Evolutionary conservation across 208 protist species (phyloP), one percentile per base, ranked within the genome.

Genomic region (Trypanosoma cruzi): DNA sequence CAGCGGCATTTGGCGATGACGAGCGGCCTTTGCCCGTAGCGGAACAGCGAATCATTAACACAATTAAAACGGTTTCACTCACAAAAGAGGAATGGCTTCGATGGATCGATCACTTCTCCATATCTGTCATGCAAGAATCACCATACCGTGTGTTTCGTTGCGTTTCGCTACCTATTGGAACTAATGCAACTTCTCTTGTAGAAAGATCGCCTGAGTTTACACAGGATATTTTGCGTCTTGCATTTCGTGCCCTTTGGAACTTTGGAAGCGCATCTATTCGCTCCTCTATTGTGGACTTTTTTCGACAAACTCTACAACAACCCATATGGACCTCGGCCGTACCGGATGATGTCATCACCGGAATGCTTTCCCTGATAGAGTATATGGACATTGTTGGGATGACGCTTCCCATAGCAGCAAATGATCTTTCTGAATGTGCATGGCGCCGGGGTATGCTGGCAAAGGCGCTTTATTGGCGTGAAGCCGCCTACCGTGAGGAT

Each of bases 321-420:
- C 77, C 86, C 7, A 85, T 93, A 77, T 53, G 49, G 2, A 71
- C 82, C 18, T 68, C 80, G 14, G 80, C 74, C 3, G 80, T 96
- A 1, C 88, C 91, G 4, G 91, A 90, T 60, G 85, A 92, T 52
- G 77, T 96, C 2, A 64, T 96, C 18, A 75, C 78, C 16, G 72
- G 68, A 49, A 49, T 96, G 29, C 85, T 96, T 20, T 77, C 79
- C 28, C 76, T 94, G 36, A 82, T 89, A 7, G 91, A 96, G 67
- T 92, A 93, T 70, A 96, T 96, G 91, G 86, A 96, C 54, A 85
- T 89, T 70, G 80, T 88, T 28, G 91, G 88, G 4, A 81, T 89
- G 54, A 73, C 81, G 20, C 76, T 96, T 14, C 80, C 83, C 26
- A 77, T 96, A 48, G 77, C 81, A 7, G 81, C 81, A 50, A 80